Conservation (phyloP, 202 grass and related monocot species). For the Schoenoplectus triqueter region DNA sequence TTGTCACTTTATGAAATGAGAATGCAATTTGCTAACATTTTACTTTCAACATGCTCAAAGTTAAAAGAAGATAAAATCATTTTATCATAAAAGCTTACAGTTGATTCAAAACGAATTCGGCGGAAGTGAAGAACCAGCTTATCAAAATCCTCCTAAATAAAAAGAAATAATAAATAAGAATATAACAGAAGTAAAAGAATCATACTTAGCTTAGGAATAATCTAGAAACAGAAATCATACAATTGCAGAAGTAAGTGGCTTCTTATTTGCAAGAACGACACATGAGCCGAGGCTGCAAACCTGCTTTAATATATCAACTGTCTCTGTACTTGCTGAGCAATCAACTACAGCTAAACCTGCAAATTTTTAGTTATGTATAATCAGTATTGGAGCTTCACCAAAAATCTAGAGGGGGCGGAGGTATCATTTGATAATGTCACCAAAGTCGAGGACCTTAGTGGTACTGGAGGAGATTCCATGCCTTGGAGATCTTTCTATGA, state of each 20-base stretch:
- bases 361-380: slow-evolving; percentile 9
- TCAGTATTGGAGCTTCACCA: too few relatives aligned
- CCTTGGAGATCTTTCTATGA: too few relatives aligned
- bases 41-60: slow-evolving; percentile 1
- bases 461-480: too few relatives aligned
- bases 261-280: slow-evolving; percentile 83
- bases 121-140: slow-evolving; percentile 72
- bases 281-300: slow-evolving; percentile 60
- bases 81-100: slow-evolving; percentile 51
- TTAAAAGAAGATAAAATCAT: neutral
- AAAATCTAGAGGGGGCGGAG: too few relatives aligned
- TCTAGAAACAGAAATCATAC: slow-evolving; percentile 47
- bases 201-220: slow-evolving; percentile 13
- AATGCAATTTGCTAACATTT: neutral
- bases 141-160: slow-evolving; percentile 71
- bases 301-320: slow-evolving; percentile 58
- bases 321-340: slow-evolving; percentile 81
- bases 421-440: too few relatives aligned
- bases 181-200: slow-evolving; percentile 18
- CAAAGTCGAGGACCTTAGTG: too few relatives aligned
- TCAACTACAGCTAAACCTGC: slow-evolving; percentile 80
- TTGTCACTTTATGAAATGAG: neutral
- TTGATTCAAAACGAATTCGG: slow-evolving; percentile 86
- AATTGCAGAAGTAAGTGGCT: slow-evolving; percentile 75
- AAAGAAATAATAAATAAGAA: slow-evolving; percentile 30